Evolutionary conservation across 2,329 filamentous ascomycete species (phyloP).

Genomic region (Colletotrichum sp.): DNA sequence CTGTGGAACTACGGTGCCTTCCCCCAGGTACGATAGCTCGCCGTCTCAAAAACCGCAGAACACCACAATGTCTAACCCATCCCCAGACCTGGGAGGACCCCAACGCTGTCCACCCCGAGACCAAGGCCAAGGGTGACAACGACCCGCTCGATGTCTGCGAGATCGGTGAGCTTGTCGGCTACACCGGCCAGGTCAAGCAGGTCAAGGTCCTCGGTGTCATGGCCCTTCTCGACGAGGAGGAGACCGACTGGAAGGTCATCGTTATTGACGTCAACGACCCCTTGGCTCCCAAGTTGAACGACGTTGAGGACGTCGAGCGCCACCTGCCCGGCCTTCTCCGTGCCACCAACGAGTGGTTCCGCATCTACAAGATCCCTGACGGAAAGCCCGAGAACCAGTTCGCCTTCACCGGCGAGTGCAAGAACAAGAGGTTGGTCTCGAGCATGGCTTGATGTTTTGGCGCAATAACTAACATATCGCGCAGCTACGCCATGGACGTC

Average conservation of each 20-base stretch:
- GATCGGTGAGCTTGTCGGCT: conserved; percentile 97
- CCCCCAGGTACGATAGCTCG: conserved; percentile 73
- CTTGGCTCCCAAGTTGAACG: conserved; percentile 93
- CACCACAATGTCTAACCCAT: neutral
- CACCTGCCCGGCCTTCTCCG: conserved; percentile 96
- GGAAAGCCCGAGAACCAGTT: conserved; percentile 99
- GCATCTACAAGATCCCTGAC: conserved; percentile 99
- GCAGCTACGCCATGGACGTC: conserved; percentile 89
- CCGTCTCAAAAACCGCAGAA: neutral
- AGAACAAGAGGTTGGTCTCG: conserved; percentile 86
- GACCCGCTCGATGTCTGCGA: conserved; percentile 99
- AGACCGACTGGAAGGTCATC: conserved; percentile 99
- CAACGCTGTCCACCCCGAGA: conserved; percentile 94
- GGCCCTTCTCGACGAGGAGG: conserved; percentile 98
- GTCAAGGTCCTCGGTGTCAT: conserved; percentile 99
- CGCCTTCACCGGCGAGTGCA: conserved; percentile 99
- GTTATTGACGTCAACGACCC: conserved; percentile 99
- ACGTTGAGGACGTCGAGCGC: conserved; percentile 98
- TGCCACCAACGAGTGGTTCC: conserved; percentile 99
- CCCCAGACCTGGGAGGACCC: conserved; percentile 97
- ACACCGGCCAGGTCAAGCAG: conserved; percentile 97
- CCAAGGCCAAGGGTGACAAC: conserved; percentile 99
- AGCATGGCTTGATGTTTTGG: neutral
- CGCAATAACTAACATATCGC: neutral
- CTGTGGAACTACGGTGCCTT: conserved; percentile 99